Conservation (phyloP, 805 yeast species). For the Lachancea sp. region DNA sequence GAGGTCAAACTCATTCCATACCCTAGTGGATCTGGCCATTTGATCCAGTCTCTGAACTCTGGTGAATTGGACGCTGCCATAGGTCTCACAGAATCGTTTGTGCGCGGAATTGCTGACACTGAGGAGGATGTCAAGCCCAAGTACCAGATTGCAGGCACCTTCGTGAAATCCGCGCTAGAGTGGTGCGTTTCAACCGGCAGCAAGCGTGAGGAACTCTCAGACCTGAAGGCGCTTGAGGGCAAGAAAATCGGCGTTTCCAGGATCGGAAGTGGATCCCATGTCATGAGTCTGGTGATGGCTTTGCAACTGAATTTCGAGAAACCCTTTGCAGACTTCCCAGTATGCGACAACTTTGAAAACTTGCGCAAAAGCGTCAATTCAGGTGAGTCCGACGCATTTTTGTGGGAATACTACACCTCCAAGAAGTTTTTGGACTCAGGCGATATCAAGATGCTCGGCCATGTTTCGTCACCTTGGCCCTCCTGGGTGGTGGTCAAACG, state of each 20-base stretch:
- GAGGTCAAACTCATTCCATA: slow-evolving; percentile 59
- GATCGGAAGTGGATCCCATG: slow-evolving; percentile 87
- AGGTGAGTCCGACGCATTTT: slow-evolving; percentile 67
- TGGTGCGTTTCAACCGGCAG: slow-evolving; percentile 87
- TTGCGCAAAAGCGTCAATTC: slow-evolving; percentile 74
- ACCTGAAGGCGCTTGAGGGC: slow-evolving; percentile 50
- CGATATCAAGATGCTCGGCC: slow-evolving; percentile 79
- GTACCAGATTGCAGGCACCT: slow-evolving; percentile 70
- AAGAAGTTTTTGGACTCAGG: slow-evolving; percentile 74
- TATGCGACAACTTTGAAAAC: slow-evolving; percentile 63
- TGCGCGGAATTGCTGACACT: slow-evolving; percentile 74
- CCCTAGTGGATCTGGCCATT: slow-evolving; percentile 83
- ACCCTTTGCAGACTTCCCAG: slow-evolving; percentile 47
- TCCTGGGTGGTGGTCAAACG: slow-evolving; percentile 77
- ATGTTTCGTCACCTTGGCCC: slow-evolving; percentile 94
- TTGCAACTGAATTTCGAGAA: slow-evolving; percentile 47
- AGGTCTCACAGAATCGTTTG: slow-evolving; percentile 88
- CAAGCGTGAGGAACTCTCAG: slow-evolving; percentile 48
- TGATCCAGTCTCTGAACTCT: slow-evolving; percentile 63
- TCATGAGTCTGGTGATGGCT: slow-evolving; percentile 83
- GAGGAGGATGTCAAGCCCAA: slow-evolving; percentile 36
- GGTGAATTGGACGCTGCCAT: slow-evolving; percentile 70
- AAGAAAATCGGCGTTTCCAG: slow-evolving; percentile 71
- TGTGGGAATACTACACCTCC: slow-evolving; percentile 94
- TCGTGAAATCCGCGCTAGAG: slow-evolving; percentile 78